These are phyloP conservation scores for Trichoderma citrinoviride DNA, from an alignment of 2,329 filamentous ascomycete species.

Conservation along the genomic window DNA sequence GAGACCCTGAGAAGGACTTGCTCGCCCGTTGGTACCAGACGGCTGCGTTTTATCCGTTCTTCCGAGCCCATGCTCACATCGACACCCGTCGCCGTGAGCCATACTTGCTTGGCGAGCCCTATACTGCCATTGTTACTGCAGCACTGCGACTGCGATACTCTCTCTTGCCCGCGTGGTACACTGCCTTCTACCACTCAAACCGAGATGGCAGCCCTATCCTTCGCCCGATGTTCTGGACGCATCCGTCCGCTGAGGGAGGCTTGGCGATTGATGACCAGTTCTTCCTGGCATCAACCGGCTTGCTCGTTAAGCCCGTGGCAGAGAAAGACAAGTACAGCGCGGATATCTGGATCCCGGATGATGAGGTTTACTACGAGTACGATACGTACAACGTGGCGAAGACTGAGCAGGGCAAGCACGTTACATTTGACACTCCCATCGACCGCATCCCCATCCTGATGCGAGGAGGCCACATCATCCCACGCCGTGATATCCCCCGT, in stretches of 20 bases:
- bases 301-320: slow-evolving; percentile 90
- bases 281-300: slow-evolving; percentile 81
- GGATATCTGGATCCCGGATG: slow-evolving; percentile 84
- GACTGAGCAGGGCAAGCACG: slow-evolving; percentile 65
- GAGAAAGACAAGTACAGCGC: slow-evolving; percentile 69
- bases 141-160: slow-evolving; percentile 86
- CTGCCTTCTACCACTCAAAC: slow-evolving; percentile 88
- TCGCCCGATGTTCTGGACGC: slow-evolving; percentile 88
- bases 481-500: slow-evolving; percentile 82
- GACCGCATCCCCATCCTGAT: slow-evolving; percentile 87
- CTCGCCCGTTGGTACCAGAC: slow-evolving; percentile 95
- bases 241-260: slow-evolving; percentile 81
- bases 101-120: slow-evolving; percentile 81
- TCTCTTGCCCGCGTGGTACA: slow-evolving; percentile 92
- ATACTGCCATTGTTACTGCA: slow-evolving; percentile 80
- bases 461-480: slow-evolving; percentile 88
- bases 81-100: slow-evolving; percentile 93
- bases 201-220: slow-evolving; percentile 82
- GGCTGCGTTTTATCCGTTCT: slow-evolving; percentile 96
- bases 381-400: slow-evolving; percentile 76
- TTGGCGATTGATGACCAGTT: slow-evolving; percentile 90
- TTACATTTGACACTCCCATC: slow-evolving; percentile 72
- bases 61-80: slow-evolving; percentile 95
- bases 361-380: slow-evolving; percentile 92
- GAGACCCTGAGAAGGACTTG: slow-evolving; percentile 90